Evolutionary conservation across 345 rosid genomes (phyloP), one percentile per base, ranked within the genome.

Genomic region (Arabis hirsuta): DNA sequence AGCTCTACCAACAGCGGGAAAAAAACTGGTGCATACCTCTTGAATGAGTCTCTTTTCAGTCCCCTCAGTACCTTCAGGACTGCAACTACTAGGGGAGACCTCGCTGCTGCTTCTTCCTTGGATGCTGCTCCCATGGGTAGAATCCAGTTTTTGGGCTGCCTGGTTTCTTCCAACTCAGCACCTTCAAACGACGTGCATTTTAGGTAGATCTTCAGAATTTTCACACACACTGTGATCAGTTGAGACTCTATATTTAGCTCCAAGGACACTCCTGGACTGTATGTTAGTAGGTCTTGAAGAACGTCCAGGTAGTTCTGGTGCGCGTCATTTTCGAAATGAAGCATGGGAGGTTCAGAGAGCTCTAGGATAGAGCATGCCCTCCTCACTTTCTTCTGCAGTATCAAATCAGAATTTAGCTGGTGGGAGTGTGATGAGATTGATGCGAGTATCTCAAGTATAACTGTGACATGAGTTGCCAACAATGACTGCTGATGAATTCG

Each of bases 241-340:
- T 73, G 87, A 45, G 79, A 62, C 66, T 91, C 97, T 32, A 82
- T 69, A 55, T 78, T 84, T 82, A 87, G 79, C 76, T 76, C 90
- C 66, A 76, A 62, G 0, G 84, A 82, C 55, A 76, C 62, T 12
- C 66, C 73, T 16, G 86, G 87, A 59, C 79, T 81, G 60, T 79
- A 68, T 42, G 61, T 62, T 1, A 86, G 77, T 47, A 85, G 46
- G 73, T 80, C 85, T 65, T 82, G 88, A 42, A 91, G 90, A 69
- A 87, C 78, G 75, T 82, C 82, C 44, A 94, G 84, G 78, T 82
- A 87, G 64, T 74, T 87, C 79, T 85, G 90, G 78, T 88, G 83
- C 3, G 97, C 79, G 55, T 94, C 97, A 6, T 88, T 94, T 71
- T 91, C 97, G 47, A 94, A 94, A 81, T 86, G 95, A 62, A 94